Base-by-base conservation (phyloP, 2,329 filamentous ascomycete species). In the Ophiocordyceps sinensis region DNA sequence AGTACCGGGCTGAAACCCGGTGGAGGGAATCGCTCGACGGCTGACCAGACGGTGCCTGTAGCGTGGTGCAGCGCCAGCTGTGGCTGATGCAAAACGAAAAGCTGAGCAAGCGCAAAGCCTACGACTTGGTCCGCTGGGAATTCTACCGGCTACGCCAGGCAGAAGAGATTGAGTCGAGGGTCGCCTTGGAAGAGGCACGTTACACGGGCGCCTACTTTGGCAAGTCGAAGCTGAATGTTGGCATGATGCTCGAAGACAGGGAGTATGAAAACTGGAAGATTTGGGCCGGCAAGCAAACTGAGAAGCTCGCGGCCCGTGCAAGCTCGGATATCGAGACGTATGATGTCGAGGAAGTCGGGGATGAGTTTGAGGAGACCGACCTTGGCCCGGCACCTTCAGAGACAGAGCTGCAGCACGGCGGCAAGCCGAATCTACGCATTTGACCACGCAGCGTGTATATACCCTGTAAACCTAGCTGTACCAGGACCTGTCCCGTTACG, bases 121-220 rank as follows among this genome's bases (percentile, higher is more conserved):
- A 98, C 66, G 89, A 96, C 62, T 66, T 70, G 42, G 87, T 84
- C 8, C 83, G 91, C 44, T 81, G 80, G 49, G 89, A 98, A 60
- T 94, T 96, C 64, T 98, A 98, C 66, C 68, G 73, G 37, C 64
- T 89, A 47, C 82, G 91, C 44, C 82, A 94, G 51, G 70, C 77
- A 44, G 79, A 93, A 52, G 87, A 95, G 49, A 75, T 94, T 38
- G 79, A 89, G 64, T 73, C 76, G 50, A 79, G 88, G 51, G 73
- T 98, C 44, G 85, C 89, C 8, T 71, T 77, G 39, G 91, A 98
- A 64, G 91, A 98, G 63, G 89, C 91, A 26, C 69, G 79, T 47
- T 75, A 83, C 52, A 81, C 83, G 6, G 91, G 91, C 41, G 88
- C 87, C 39, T 86, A 86, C 68, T 96, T 96, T 58, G 86, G 86